Evolutionary conservation across 352 stramenopile species (phyloP).

Genomic region (Aphanomyces cochlioides): DNA sequence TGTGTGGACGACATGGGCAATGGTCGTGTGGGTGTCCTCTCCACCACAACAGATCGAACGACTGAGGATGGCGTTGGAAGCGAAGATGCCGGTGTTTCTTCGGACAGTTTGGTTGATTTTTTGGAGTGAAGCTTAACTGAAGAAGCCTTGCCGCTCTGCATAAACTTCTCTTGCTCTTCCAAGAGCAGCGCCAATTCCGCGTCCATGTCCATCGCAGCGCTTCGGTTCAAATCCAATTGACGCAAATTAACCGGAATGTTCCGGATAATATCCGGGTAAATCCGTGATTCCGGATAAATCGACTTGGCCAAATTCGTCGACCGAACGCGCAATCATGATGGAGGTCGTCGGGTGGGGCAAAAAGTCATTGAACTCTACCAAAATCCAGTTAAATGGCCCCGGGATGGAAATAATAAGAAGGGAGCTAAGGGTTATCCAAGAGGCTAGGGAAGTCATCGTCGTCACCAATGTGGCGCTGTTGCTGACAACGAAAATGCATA

Average conservation of each 20-base stretch:
- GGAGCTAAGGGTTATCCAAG: too few relatives aligned
- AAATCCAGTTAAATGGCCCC: too few relatives aligned
- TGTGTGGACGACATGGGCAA: slow-evolving; percentile 38
- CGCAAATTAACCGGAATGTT: background rate
- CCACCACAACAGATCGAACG: slow-evolving; percentile 45
- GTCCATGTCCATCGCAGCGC: slow-evolving; percentile 57
- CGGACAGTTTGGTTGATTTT: background rate
- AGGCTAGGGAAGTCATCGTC: too few relatives aligned
- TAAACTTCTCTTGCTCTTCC: slow-evolving; percentile 76
- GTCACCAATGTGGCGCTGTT: too few relatives aligned
- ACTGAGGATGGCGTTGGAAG: slow-evolving; percentile 11
- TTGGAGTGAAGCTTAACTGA: slow-evolving; percentile 25
- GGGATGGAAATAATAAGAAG: too few relatives aligned
- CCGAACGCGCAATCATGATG: too few relatives aligned
- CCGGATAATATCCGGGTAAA: background rate
- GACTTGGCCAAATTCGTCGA: too few relatives aligned
- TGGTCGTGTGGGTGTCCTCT: slow-evolving; percentile 43
- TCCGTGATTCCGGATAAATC: too few relatives aligned
- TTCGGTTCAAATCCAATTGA: background rate
- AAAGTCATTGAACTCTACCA: too few relatives aligned
- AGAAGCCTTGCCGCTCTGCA: slow-evolving; percentile 35
- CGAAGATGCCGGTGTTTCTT: background rate
- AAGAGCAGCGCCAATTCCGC: slow-evolving; percentile 73
- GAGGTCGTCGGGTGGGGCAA: too few relatives aligned
- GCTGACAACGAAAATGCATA: too few relatives aligned